Base-by-base conservation (phyloP, 1,139 yeast species). In the Entelexis paramagnoliae region DNA sequence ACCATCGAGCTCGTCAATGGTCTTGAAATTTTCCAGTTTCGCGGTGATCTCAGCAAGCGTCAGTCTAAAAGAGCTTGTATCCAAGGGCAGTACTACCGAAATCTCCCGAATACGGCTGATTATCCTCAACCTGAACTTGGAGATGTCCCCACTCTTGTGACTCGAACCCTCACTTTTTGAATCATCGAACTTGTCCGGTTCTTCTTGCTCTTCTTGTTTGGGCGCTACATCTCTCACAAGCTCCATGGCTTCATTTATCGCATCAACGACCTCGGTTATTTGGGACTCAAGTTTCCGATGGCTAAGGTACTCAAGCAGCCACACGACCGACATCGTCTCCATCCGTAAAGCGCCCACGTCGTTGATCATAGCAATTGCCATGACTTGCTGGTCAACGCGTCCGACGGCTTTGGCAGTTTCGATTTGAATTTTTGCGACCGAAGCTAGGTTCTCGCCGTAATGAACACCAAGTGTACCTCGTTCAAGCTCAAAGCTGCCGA, bases 271-370 rank as follows among this genome's bases (percentile, higher is more conserved):
- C n/a, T 51, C 39, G 1, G 14, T 22, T 14, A 55, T 13, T 29
- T 52, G 52, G 1, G 29, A 22, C 19, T 55, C 55, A 1, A 56
- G 20, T 19, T 33, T 46, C 3, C 45, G 43, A 11, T 51, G 51
- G 6, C 29, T 22, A 1, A 49, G 45, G 32, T 52, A 56, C 32
- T 57, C 60, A 5, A 57, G 47, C 2, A 57, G 24, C 60, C 59
- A 54, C 1, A 57, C 50, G 9, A 57, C 19, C 7, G 60, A 58
- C 58, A 57, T 57, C 1, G 60, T 57, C 16, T 57, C 60, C 20
- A 54, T 38, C 1, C 49, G 32, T 9, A 57, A 19, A 1, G 49
- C 32, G 14, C 46, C 35, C 5, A 50, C 41, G 16, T 48, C 43
- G 29, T 40, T 49, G 17, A 49, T 38, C n/a, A 51, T n/a, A 5